Percentiles rank a stretch among this genome's conserved stretches.
Evolutionary conservation across 805 yeast species (phyloP).

Genomic region (Millerago galiae): DNA sequence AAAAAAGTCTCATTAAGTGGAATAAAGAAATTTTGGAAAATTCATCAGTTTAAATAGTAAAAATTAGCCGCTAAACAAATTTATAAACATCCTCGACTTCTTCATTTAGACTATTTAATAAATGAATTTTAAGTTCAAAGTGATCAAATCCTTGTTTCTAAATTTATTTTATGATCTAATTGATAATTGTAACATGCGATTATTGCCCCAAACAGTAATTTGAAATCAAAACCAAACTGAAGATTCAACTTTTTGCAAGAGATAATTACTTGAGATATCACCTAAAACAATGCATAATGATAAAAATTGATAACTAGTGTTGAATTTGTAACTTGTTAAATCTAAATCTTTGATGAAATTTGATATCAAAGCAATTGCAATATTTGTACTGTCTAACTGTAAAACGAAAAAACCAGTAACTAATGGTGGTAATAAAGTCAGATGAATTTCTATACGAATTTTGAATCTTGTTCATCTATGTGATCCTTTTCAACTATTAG

Average conservation of each 20-base stretch:
- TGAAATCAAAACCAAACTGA: slow-evolving; percentile 2
- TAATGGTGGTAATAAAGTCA: background rate
- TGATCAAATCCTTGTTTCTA: no score
- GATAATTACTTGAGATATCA: slow-evolving; percentile 2
- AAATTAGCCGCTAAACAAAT: no score
- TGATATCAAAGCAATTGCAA: background rate
- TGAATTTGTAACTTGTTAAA: background rate
- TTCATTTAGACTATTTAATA: no score
- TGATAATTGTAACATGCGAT: no score
- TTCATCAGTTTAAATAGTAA: no score
- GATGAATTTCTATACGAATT: background rate
- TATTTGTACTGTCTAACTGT: slow-evolving; percentile 1
- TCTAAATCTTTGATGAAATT: background rate
- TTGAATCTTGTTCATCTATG: background rate
- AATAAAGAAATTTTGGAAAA: no score
- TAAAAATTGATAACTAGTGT: background rate
- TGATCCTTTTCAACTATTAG: background rate
- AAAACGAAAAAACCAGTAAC: slow-evolving; percentile 1
- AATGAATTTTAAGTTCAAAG: no score
- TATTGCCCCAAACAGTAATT: slow-evolving; percentile 1
- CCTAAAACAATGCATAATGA: background rate
- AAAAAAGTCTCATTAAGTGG: no score
- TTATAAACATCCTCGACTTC: no score
- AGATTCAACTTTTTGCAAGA: slow-evolving; percentile 2
- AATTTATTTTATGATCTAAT: no score